Evolutionary conservation across 257 asterid genomes (phyloP).

Genomic region (Solanum lignicaule): DNA sequence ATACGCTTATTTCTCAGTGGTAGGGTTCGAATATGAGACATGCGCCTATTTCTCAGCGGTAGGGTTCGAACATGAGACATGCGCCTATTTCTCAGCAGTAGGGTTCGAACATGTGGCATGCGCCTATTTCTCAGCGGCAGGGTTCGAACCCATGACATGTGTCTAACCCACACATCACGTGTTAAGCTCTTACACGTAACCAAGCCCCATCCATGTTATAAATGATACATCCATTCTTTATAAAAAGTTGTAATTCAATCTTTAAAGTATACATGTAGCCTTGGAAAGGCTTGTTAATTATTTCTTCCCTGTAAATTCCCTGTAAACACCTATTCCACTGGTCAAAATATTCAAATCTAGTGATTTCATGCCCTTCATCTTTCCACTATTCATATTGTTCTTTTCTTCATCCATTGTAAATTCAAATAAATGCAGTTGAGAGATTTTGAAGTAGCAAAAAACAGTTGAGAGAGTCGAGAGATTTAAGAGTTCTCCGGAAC

Average conservation of each 20-base stretch:
- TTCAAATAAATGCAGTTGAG: neutral
- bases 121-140: neutral
- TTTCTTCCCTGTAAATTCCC: neutral
- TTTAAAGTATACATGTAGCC: neutral
- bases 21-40: neutral
- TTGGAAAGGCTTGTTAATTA: neutral
- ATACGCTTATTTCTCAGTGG: neutral
- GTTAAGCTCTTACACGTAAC: neutral
- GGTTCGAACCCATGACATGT: neutral
- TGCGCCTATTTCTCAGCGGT: neutral
- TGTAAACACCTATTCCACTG: neutral
- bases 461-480: neutral
- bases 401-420: neutral
- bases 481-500: neutral
- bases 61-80: neutral
- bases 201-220: neutral
- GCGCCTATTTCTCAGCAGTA: neutral
- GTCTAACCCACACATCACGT: neutral
- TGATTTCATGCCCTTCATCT: neutral
- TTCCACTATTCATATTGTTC: neutral
- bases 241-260: neutral
- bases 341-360: neutral
- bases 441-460: neutral
- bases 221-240: neutral
- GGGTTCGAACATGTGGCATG: neutral